Evolutionary conservation across 169 alveolate species (phyloP), one percentile per base, ranked within the genome.

Genomic region (Eimeria necatrix): DNA sequence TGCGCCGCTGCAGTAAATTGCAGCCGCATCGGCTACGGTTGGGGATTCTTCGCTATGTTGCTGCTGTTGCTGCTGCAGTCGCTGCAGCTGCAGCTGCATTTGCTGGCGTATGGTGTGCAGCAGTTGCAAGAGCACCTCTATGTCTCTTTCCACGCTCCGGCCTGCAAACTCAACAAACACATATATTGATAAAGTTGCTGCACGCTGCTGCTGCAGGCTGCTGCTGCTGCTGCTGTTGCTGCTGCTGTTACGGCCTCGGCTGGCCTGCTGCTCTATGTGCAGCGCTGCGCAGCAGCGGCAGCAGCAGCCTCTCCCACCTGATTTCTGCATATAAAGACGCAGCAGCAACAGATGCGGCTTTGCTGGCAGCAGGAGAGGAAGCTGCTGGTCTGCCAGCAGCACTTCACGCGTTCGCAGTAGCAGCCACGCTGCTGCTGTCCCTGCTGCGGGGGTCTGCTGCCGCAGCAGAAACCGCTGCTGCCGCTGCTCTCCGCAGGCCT

Each of bases 341-440:
- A 78, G 87, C 3, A 78, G 87, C 64, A 78, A n/a, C 64, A 78
- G 64, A 10, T 78, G 56, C n/a, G 87, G 87, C 24, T 49, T 41
- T n/a, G 22, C 22, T 41, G 87, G 59, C 68, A 78, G 64, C 87
- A 78, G 87, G 64, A 78, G 87, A 1, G 87, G 87, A 10, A 78
- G 68, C 59, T 78, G 87, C 64, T 78, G 87, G 32, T 78, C 87
- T 0, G 87, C 87, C 68, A 78, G 68, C 59, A 78, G 87, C 59
- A 78, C n/a, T 32, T 78, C 87, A 8, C 87, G 87, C 32, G 59
- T 78, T 18, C 64, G 59, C 87, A 78, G 59, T 59, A 78, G 59
- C 87, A 78, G 87, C 87, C 87, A 78, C 3, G 87, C 64, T 41
- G 87, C 64, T 78, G 64, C 87, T 49, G 59, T 61, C 46, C 87